Evolutionary conservation across 176 grass and related monocot genomes (phyloP).

Genomic region (Avena sativa): DNA sequence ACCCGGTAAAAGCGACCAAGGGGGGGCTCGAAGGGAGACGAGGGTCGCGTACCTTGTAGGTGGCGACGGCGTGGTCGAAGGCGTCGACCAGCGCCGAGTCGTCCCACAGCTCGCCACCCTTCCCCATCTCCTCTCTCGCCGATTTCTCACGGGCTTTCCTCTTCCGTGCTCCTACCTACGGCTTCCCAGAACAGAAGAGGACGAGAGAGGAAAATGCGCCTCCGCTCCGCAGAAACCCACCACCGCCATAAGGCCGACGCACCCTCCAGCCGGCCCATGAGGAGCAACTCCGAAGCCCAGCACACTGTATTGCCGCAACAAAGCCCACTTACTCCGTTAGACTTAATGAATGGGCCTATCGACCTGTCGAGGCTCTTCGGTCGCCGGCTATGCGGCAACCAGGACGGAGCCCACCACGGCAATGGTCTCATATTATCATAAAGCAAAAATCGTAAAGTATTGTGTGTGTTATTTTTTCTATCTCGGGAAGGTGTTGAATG

Average conservation of each 20-base stretch:
- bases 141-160: background rate
- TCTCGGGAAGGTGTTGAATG: background rate
- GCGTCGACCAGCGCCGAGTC: constrained; percentile 80
- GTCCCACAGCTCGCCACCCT: constrained; percentile 76
- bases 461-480: too few relatives aligned
- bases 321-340: background rate
- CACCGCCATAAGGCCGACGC: background rate
- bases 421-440: too few relatives aligned
- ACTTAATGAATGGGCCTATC: background rate
- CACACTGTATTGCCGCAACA: background rate
- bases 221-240: background rate
- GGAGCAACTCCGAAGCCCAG: background rate
- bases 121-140: constrained; percentile 57
- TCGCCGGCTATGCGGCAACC: background rate
- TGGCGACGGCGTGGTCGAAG: constrained; percentile 71
- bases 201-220: background rate
- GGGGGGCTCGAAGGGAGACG: background rate
- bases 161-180: background rate
- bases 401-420: background rate
- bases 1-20: background rate
- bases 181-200: background rate
- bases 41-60: constrained; percentile 58
- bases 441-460: too few relatives aligned
- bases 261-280: background rate
- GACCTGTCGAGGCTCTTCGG: background rate